Percentiles rank a stretch among this genome's conserved stretches.
phyloP scores from a whole-genome alignment of 2,329 filamentous ascomycete species.

The Verticillium klebahnii region DNA sequence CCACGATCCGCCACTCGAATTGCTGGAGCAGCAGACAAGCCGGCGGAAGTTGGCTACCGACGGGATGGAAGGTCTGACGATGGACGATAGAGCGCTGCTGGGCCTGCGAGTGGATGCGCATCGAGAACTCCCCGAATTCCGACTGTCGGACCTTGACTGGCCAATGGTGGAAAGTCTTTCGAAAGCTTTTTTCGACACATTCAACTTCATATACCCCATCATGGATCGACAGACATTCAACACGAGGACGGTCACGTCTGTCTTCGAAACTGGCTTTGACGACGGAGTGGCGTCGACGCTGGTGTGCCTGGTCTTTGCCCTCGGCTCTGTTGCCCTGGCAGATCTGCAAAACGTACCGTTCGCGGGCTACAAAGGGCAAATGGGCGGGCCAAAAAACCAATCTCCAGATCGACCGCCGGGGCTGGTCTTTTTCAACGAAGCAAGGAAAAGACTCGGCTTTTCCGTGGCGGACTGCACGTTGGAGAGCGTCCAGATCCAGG shows the following conservation, averaged over 20 bases:
- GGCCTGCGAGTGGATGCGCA: slow-evolving; percentile 1
- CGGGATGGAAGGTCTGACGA: slow-evolving; percentile 4
- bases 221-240: slow-evolving; percentile 53
- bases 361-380: slow-evolving; percentile 34
- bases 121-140: neutral
- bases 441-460: slow-evolving; percentile 55
- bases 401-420: slow-evolving; percentile 47
- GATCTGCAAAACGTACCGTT: slow-evolving; percentile 42
- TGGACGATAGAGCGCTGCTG: neutral
- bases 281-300: slow-evolving; percentile 46
- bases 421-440: slow-evolving; percentile 57
- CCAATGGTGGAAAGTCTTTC: slow-evolving; percentile 45
- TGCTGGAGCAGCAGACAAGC: slow-evolving; percentile 7
- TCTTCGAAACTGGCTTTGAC: slow-evolving; percentile 44
- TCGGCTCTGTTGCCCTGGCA: slow-evolving; percentile 54
- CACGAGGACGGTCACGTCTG: slow-evolving; percentile 36
- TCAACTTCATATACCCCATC: slow-evolving; percentile 55
- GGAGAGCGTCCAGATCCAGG: slow-evolving; percentile 54
- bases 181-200: slow-evolving; percentile 54
- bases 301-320: slow-evolving; percentile 51
- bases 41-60: slow-evolving; percentile 3
- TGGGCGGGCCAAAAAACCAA: slow-evolving; percentile 50
- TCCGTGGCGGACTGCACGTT: slow-evolving; percentile 48
- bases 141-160: slow-evolving; percentile 29
- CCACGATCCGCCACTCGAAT: slow-evolving; percentile 2